Conservation (phyloP, 2,329 filamentous ascomycete species). For the Xylariales sp. region DNA sequence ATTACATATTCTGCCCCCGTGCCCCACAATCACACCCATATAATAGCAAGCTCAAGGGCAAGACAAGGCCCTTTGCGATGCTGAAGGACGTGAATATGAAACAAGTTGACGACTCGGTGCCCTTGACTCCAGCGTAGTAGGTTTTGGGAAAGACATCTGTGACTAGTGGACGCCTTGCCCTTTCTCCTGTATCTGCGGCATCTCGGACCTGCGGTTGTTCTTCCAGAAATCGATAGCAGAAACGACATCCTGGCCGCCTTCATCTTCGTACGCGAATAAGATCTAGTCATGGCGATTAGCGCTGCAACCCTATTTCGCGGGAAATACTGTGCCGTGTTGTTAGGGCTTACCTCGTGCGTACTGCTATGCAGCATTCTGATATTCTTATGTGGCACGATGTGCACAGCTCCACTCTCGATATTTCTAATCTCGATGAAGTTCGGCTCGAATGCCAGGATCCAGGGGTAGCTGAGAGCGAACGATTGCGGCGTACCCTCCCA, state of each 20-base stretch:
- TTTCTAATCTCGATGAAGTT: constrained; percentile 97
- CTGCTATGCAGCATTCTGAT: constrained; percentile 97
- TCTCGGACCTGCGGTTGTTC: constrained; percentile 42
- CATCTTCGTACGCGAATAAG: constrained; percentile 95
- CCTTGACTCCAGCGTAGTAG: no score
- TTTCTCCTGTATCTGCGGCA: constrained; percentile 11
- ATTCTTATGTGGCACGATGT: constrained; percentile 94
- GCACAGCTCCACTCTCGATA: constrained; percentile 89
- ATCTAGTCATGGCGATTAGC: constrained; percentile 56
- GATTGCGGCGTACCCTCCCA: constrained; percentile 93
- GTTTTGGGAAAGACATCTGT: background rate
- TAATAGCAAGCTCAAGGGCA: constrained; percentile 1
- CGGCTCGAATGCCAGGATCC: constrained; percentile 93
- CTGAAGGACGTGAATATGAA: constrained; percentile 5
- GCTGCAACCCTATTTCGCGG: background rate
- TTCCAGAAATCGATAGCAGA: constrained; percentile 97
- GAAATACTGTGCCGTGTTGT: background rate
- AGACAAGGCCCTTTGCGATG: constrained; percentile 6
- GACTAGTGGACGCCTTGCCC: constrained; percentile 8
- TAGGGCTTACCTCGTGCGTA: constrained; percentile 77
- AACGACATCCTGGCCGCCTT: constrained; percentile 86
- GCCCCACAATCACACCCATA: no score
- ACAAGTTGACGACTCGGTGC: background rate
- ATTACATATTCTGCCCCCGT: no score
- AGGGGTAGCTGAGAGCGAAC: constrained; percentile 93